These are phyloP conservation scores for Pulicaria dysenterica DNA, from an alignment of 129 eudicot genomes.

Conservation along the genomic window DNA sequence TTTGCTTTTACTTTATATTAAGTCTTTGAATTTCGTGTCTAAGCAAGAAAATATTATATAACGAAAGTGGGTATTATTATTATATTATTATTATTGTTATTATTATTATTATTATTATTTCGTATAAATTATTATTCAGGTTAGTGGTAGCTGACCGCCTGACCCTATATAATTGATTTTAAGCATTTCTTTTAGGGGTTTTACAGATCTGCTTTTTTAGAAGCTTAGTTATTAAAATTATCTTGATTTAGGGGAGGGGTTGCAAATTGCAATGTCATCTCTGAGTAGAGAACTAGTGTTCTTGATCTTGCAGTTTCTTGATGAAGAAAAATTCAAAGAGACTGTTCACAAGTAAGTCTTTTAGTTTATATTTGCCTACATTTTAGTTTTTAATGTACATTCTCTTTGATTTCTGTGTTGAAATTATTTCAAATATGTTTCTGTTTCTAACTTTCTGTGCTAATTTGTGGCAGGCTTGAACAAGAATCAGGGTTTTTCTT, in stretches of 20 bases:
- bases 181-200: slow-evolving; percentile 29
- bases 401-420: neutral
- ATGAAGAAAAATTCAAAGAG: slow-evolving; percentile 88
- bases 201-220: slow-evolving; percentile 60
- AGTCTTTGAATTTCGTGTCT: slow-evolving; percentile 41
- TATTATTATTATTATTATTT: neutral
- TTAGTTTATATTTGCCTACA: too few relatives aligned
- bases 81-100: neutral
- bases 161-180: slow-evolving; percentile 9
- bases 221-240: slow-evolving; percentile 32
- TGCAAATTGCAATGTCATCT: slow-evolving; percentile 71
- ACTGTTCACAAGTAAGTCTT: slow-evolving; percentile 87
- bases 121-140: slow-evolving; percentile 17
- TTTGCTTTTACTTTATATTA: slow-evolving; percentile 23
- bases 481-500: slow-evolving; percentile 93
- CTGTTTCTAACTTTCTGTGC: neutral
- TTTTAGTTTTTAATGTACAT: neutral
- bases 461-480: slow-evolving; percentile 52
- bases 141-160: slow-evolving; percentile 45
- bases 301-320: slow-evolving; percentile 81
- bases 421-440: neutral
- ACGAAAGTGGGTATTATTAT: neutral
- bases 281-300: slow-evolving; percentile 86
- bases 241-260: slow-evolving; percentile 35
- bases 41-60: slow-evolving; percentile 35